Evolutionary conservation across 192 early-diverging fungal species (phyloP).

Genomic region (Podochytrium sp.): DNA sequence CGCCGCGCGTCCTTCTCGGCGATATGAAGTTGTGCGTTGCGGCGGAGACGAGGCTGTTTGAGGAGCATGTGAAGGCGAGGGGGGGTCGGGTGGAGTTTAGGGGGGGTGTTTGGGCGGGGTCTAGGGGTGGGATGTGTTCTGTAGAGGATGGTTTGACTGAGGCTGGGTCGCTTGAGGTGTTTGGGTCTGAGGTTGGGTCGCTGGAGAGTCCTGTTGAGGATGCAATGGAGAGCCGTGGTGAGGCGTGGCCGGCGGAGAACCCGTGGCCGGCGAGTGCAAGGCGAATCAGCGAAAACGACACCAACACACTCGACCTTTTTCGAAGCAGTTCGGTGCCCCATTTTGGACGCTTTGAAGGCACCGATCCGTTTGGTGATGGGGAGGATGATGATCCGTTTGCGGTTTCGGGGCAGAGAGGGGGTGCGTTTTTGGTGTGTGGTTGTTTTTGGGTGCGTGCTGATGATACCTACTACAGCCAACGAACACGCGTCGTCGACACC

Average conservation of each 20-base stretch:
- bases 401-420: too few relatives aligned
- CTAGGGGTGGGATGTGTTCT: not conserved
- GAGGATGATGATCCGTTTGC: not conserved
- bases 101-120: not conserved
- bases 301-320: not conserved
- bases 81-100: not conserved
- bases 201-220: not conserved
- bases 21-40: not conserved
- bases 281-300: not conserved
- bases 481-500: slow-evolving; percentile 1
- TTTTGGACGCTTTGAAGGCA: not conserved
- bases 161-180: not conserved
- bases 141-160: not conserved
- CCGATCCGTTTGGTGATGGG: not conserved
- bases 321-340: not conserved
- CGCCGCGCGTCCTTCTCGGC: too few relatives aligned
- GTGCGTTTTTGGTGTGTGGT: too few relatives aligned
- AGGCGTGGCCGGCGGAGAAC: not conserved
- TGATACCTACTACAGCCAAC: not conserved
- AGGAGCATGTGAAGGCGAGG: not conserved
- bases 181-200: not conserved
- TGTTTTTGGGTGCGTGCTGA: not conserved
- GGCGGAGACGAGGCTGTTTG: not conserved
- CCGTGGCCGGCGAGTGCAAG: not conserved
- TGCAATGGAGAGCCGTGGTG: not conserved